These are phyloP conservation scores for Pythium myriotylum DNA, from an alignment of 352 stramenopile genomes.

Conservation along the genomic window DNA sequence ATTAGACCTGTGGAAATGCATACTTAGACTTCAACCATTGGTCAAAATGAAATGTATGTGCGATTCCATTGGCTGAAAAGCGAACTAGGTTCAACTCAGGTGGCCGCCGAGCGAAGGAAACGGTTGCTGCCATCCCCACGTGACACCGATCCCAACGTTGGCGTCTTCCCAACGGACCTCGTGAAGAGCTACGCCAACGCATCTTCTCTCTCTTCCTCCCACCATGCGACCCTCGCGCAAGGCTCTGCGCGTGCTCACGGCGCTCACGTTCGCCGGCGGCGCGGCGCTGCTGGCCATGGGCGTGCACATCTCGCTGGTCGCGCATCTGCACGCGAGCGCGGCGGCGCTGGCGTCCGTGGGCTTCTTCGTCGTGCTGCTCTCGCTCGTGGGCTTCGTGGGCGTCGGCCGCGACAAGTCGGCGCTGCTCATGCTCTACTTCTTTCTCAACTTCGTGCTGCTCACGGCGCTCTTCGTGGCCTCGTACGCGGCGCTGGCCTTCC, in stretches of 20 bases:
- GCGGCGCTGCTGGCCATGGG: slow-evolving; percentile 52
- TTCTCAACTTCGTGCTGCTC: slow-evolving; percentile 68
- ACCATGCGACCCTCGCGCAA: slow-evolving; percentile 68
- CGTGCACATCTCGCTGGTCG: slow-evolving; percentile 52
- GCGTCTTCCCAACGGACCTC: background rate
- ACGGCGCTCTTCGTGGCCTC: slow-evolving; percentile 60
- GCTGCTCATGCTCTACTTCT: slow-evolving; percentile 77
- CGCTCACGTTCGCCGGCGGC: slow-evolving; percentile 58
- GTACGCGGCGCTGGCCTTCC: slow-evolving; percentile 70
- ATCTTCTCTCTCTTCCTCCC: background rate
- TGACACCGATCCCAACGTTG: background rate
- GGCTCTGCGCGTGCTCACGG: slow-evolving; percentile 57
- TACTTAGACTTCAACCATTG: no score
- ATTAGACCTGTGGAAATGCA: background rate
- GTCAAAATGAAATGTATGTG: background rate
- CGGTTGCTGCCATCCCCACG: slow-evolving; percentile 1
- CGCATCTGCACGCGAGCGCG: slow-evolving; percentile 52
- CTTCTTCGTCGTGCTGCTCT: slow-evolving; percentile 52
- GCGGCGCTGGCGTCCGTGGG: slow-evolving; percentile 49
- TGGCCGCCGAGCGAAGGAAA: slow-evolving; percentile 2
- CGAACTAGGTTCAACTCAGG: slow-evolving; percentile 16
- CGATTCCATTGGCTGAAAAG: no score
- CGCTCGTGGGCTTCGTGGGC: slow-evolving; percentile 62
- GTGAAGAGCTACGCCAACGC: background rate
- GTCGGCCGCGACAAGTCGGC: slow-evolving; percentile 65